Conservation (phyloP, 2,329 filamentous ascomycete genomes). For the Diplodia seriata region DNA sequence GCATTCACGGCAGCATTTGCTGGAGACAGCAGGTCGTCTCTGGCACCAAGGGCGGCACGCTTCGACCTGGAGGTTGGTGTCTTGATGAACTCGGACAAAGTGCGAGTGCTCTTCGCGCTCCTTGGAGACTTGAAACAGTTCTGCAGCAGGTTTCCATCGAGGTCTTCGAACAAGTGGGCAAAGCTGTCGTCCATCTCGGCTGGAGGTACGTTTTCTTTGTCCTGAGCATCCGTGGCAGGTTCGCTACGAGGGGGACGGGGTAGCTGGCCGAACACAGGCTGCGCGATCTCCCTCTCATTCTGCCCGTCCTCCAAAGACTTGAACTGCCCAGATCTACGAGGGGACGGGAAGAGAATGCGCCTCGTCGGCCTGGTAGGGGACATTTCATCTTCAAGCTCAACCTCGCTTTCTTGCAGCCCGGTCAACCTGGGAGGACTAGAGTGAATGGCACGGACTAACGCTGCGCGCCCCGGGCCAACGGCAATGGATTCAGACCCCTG, state of each 20-base stretch:
- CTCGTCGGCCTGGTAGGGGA: slow-evolving; percentile 67
- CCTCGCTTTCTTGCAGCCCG: slow-evolving; percentile 55
- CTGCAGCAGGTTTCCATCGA: slow-evolving; percentile 56
- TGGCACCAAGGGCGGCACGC: slow-evolving; percentile 46
- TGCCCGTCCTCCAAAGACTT: slow-evolving; percentile 61
- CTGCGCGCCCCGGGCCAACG: slow-evolving; percentile 39
- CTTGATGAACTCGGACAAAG: slow-evolving; percentile 56
- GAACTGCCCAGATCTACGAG: slow-evolving; percentile 67
- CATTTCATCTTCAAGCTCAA: slow-evolving; percentile 58
- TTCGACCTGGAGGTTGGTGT: slow-evolving; percentile 53
- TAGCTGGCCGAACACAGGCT: slow-evolving; percentile 45
- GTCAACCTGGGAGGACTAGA: slow-evolving; percentile 65
- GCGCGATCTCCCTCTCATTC: slow-evolving; percentile 13
- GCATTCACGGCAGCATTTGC: slow-evolving; percentile 35
- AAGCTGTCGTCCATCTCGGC: slow-evolving; percentile 59
- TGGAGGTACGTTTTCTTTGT: slow-evolving; percentile 64
- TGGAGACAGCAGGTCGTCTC: slow-evolving; percentile 33
- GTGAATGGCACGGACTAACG: slow-evolving; percentile 63
- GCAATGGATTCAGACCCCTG: slow-evolving; percentile 33
- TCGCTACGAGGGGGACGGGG: slow-evolving; percentile 19
- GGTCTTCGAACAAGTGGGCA: slow-evolving; percentile 71
- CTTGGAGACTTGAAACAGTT: slow-evolving; percentile 63
- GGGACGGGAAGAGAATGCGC: slow-evolving; percentile 78
- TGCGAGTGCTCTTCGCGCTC: slow-evolving; percentile 64
- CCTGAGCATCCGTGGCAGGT: slow-evolving; percentile 39